Evolutionary conservation across 2,329 filamentous ascomycete species (phyloP).

Genomic region (Metarhizium humberi): DNA sequence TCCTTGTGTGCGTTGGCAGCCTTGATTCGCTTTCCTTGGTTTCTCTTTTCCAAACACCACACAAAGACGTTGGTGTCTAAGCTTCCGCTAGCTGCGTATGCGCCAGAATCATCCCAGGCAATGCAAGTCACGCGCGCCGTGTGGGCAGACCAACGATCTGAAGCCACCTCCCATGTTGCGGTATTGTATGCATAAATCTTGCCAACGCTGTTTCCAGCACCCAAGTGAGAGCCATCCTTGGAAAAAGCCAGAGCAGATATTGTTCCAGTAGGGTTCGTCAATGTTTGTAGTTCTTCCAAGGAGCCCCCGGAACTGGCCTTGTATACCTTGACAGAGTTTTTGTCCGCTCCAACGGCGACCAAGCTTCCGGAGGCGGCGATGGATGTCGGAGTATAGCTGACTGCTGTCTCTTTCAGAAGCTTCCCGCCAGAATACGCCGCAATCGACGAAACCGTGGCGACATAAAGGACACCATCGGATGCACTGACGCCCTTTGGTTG

Average conservation of each 20-base stretch:
- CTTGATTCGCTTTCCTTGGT: constrained; percentile 78
- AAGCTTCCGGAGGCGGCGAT: constrained; percentile 59
- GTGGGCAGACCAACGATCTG: constrained; percentile 60
- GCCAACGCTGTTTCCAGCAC: constrained; percentile 73
- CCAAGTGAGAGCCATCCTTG: constrained; percentile 63
- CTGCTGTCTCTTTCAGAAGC: constrained; percentile 47
- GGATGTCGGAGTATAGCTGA: constrained; percentile 57
- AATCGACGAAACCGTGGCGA: constrained; percentile 45
- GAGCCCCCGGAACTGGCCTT: constrained; percentile 41
- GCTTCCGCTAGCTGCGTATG: constrained; percentile 73
- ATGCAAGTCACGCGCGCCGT: constrained; percentile 48
- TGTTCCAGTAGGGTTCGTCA: constrained; percentile 59
- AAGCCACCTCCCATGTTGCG: constrained; percentile 58
- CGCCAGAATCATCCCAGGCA: constrained; percentile 69
- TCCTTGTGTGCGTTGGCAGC: constrained; percentile 89
- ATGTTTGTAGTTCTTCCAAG: constrained; percentile 43
- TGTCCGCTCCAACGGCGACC: constrained; percentile 68
- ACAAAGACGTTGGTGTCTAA: constrained; percentile 89
- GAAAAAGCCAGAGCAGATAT: constrained; percentile 83
- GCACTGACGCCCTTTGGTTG: constrained; percentile 72
- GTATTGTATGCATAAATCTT: constrained; percentile 75
- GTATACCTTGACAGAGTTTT: constrained; percentile 70
- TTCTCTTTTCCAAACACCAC: constrained; percentile 72
- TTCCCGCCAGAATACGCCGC: constrained; percentile 51
- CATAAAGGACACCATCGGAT: constrained; percentile 39